These are phyloP conservation scores for Coriaria nepalensis DNA, from an alignment of 306 rosid species.

Conservation along the genomic window DNA sequence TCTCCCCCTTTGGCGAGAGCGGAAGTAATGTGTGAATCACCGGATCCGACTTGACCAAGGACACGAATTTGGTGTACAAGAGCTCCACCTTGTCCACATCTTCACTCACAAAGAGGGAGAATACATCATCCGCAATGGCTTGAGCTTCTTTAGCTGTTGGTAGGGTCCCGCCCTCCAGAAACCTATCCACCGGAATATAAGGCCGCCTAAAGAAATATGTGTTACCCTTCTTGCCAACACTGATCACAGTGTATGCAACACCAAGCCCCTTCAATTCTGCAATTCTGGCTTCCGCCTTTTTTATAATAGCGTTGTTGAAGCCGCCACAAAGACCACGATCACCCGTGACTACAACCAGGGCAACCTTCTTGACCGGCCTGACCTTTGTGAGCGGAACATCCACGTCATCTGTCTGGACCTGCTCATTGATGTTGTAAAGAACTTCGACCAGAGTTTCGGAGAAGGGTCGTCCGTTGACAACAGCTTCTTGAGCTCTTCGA, in stretches of 20 bases:
- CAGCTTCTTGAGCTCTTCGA: conserved; percentile 91
- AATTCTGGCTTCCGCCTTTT: conserved; percentile 61
- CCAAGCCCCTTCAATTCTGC: conserved; percentile 56
- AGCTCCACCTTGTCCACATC: conserved; percentile 89
- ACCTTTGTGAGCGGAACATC: conserved; percentile 59
- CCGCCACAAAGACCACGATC: conserved; percentile 86
- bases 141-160: conserved; percentile 94
- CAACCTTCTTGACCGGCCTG: conserved; percentile 72
- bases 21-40: conserved; percentile 83
- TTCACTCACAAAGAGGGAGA: conserved; percentile 69
- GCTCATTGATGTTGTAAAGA: conserved; percentile 87
- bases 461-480: conserved; percentile 77
- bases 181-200: conserved; percentile 64
- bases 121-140: conserved; percentile 78
- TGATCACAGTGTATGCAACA: conserved; percentile 41
- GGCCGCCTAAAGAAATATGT: conserved; percentile 62
- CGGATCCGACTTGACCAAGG: conserved; percentile 61
- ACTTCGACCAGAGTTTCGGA: conserved; percentile 80
- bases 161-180: conserved; percentile 41
- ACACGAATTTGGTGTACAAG: conserved; percentile 71
- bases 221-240: conserved; percentile 86
- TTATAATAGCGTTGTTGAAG: conserved; percentile 45
- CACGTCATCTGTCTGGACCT: conserved; percentile 65
- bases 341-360: conserved; percentile 68
- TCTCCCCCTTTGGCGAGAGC: conserved; percentile 81